Conservation (phyloP, 2,329 filamentous ascomycete genomes). For the Erysiphe pulchra region DNA sequence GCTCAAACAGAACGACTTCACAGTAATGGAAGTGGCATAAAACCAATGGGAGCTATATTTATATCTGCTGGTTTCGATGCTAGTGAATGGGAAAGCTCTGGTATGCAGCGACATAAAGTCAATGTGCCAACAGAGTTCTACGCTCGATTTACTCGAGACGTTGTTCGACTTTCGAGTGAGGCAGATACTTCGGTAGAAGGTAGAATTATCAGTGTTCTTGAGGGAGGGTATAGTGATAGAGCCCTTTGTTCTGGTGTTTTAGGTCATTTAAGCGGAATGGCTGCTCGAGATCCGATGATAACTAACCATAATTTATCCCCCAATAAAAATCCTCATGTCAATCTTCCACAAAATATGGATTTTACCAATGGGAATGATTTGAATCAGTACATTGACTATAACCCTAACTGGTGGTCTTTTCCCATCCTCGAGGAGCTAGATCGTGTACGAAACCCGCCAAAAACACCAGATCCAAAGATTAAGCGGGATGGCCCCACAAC, state of each 20-base stretch:
- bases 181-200: conserved; percentile 55
- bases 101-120: conserved; percentile 89
- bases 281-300: conserved; percentile 22
- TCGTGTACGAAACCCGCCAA: conserved; percentile 21
- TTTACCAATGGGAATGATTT: neutral
- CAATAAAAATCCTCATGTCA: neutral
- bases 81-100: conserved; percentile 73
- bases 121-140: conserved; percentile 96
- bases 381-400: conserved; percentile 21
- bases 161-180: conserved; percentile 60
- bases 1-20: conserved; percentile 41
- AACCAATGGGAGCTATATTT: conserved; percentile 70
- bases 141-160: conserved; percentile 65
- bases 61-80: conserved; percentile 92
- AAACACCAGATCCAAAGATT: neutral
- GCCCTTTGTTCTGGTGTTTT: conserved; percentile 71
- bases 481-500: conserved; percentile 16
- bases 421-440: conserved; percentile 45
- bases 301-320: neutral
- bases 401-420: conserved; percentile 46
- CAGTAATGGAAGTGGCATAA: conserved; percentile 26
- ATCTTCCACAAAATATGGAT: neutral
- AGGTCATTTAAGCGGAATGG: conserved; percentile 70
- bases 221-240: conserved; percentile 87
- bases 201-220: conserved; percentile 73